Conservation (phyloP, 768 basidiomycete species). For the Dictyophora rubrovolvata region DNA sequence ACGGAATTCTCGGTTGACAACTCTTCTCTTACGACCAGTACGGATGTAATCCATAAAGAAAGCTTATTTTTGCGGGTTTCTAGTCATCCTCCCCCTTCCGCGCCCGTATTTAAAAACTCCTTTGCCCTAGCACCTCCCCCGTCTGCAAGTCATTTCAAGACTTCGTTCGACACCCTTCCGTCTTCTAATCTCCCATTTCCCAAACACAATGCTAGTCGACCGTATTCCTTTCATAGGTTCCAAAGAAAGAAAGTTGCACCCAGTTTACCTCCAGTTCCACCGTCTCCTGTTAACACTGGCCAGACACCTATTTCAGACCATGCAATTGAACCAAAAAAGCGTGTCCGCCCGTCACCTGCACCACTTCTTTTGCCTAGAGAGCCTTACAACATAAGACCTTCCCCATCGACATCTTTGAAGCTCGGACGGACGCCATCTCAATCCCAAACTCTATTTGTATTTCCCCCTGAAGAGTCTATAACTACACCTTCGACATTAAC, state of each 20-base stretch:
- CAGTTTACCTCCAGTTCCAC: constrained; percentile 61
- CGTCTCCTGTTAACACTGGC: constrained; percentile 52
- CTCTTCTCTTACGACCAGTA: constrained; percentile 14
- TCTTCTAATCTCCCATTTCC: constrained; percentile 44
- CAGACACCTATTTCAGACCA: constrained; percentile 15
- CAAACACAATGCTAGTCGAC: constrained; percentile 35
- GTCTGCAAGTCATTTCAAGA: constrained; percentile 49
- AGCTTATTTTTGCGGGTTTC: constrained; percentile 12
- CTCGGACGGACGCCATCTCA: constrained; percentile 24
- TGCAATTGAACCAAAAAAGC: background rate
- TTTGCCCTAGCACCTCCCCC: constrained; percentile 30
- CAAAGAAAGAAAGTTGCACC: constrained; percentile 52
- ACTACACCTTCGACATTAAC: constrained; percentile 76
- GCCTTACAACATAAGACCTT: constrained; percentile 15
- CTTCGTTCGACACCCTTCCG: constrained; percentile 44
- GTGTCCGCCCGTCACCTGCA: constrained; percentile 32
- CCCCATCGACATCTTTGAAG: constrained; percentile 12
- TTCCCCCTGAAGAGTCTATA: constrained; percentile 60
- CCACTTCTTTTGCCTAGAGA: constrained; percentile 37
- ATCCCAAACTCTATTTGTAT: constrained; percentile 79
- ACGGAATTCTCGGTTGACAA: constrained; percentile 2
- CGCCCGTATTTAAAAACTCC: constrained; percentile 11
- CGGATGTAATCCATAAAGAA: constrained; percentile 26
- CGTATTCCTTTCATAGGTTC: constrained; percentile 26
- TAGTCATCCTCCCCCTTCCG: constrained; percentile 13